phyloP scores from a whole-genome alignment of 164 flowering plant genomes.

The Nymphaea colorata region DNA sequence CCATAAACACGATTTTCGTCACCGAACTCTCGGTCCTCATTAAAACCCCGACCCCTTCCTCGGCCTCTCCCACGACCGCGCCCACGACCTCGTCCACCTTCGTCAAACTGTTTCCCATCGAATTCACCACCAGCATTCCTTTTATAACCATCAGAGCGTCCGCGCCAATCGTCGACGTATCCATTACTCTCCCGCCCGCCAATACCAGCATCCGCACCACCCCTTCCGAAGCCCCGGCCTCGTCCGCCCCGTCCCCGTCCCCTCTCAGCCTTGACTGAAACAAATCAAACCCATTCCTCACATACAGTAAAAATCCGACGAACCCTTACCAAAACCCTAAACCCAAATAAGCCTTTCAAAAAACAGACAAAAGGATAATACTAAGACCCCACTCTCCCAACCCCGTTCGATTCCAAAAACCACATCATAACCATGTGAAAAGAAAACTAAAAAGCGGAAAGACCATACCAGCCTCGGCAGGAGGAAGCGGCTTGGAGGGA shows the following conservation, averaged over 20 bases:
- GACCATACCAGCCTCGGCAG: conserved; percentile 10
- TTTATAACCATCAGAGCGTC: conserved; percentile 9
- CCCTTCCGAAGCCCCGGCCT: conserved; percentile 11
- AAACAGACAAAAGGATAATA: background rate
- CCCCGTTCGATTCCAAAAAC: background rate
- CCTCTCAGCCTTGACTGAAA: conserved; percentile 12
- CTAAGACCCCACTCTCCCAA: background rate
- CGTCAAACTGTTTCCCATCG: conserved; percentile 6
- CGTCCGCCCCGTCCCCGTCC: conserved; percentile 16
- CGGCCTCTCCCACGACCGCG: conserved; percentile 14
- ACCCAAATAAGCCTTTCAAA: background rate
- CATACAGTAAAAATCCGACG: background rate
- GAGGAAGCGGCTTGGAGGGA: conserved; percentile 7
- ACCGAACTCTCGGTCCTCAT: conserved; percentile 12
- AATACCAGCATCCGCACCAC: conserved; percentile 1
- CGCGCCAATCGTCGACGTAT: conserved; percentile 7
- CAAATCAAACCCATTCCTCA: background rate
- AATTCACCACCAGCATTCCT: conserved; percentile 8
- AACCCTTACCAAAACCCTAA: background rate
- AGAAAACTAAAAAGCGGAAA: background rate
- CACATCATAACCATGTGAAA: background rate
- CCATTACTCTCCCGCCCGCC: background rate
- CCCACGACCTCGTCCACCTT: conserved; percentile 8
- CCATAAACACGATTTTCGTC: conserved; percentile 8
- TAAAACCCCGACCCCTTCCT: conserved; percentile 12